Evolutionary conservation across 2,329 filamentous ascomycete genomes (phyloP).

Genomic region (Laburnicola sp.): DNA sequence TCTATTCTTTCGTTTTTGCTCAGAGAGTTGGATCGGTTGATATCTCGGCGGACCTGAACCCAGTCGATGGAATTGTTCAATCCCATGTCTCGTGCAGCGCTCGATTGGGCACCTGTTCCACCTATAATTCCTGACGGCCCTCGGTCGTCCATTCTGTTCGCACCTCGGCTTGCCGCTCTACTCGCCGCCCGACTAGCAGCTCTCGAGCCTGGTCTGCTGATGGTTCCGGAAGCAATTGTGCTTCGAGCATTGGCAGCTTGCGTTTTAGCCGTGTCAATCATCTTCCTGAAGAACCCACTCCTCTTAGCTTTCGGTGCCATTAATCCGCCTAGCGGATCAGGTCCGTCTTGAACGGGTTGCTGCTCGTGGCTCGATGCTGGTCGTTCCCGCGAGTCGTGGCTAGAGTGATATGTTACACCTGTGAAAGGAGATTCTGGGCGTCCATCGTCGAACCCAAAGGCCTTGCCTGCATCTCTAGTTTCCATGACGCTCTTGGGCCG

Average conservation of each 20-base stretch:
- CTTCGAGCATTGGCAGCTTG: constrained; percentile 87
- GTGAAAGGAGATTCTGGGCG: constrained; percentile 64
- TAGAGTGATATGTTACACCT: constrained; percentile 87
- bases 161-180: constrained; percentile 42
- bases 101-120: constrained; percentile 41
- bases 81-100: constrained; percentile 71
- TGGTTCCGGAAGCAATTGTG: constrained; percentile 69
- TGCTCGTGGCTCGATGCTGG: constrained; percentile 53
- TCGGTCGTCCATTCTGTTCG: constrained; percentile 41
- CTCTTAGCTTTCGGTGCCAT: constrained; percentile 74
- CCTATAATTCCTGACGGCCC: constrained; percentile 60
- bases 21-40: constrained; percentile 91
- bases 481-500: constrained; percentile 68
- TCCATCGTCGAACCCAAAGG: constrained; percentile 42
- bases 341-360: constrained; percentile 61
- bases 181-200: constrained; percentile 45
- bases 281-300: constrained; percentile 92
- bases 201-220: constrained; percentile 49
- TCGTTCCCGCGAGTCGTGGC: constrained; percentile 69
- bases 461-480: constrained; percentile 50
- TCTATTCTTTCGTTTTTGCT: constrained; percentile 87
- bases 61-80: constrained; percentile 72
- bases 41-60: constrained; percentile 95
- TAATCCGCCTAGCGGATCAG: constrained; percentile 76
- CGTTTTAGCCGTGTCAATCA: constrained; percentile 91